A percentile compares a stretch with the other conserved stretches of the same genome.
phyloP scores from a whole-genome alignment of 2,329 filamentous ascomycete species.

The Neopestalotiopsis clavispora region DNA sequence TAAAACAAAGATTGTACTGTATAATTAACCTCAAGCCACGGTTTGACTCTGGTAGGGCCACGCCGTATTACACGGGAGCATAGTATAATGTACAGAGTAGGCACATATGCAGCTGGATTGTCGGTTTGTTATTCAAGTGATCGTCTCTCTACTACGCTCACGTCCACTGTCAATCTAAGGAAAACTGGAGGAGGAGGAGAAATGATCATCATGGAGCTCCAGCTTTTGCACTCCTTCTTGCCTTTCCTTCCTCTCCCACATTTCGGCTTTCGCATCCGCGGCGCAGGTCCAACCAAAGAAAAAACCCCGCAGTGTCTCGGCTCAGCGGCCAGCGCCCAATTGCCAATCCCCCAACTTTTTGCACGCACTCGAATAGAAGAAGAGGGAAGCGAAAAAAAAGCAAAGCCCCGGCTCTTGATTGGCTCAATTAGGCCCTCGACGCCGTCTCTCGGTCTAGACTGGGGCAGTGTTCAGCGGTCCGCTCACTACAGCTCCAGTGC shows the following conservation, averaged over 20 bases:
- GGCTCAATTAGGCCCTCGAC: neutral
- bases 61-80: neutral
- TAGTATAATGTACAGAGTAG: neutral
- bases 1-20: neutral
- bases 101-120: neutral
- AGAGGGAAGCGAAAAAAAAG: neutral
- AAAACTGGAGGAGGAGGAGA: neutral
- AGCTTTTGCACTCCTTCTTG: no score
- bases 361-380: neutral
- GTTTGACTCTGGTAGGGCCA: neutral
- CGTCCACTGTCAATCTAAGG: neutral
- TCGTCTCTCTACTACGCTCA: neutral
- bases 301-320: slow-evolving; percentile 1
- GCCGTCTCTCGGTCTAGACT: slow-evolving; percentile 1
- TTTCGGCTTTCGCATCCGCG: neutral
- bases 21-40: neutral
- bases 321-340: neutral
- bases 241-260: neutral
- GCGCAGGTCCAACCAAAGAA: neutral
- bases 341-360: neutral
- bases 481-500: neutral
- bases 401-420: slow-evolving; percentile 8
- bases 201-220: neutral
- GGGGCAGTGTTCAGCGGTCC: neutral
- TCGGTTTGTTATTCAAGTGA: neutral